phyloP scores from a whole-genome alignment of 2,329 filamentous ascomycete genomes.

The Chaetomiaceae sp. region DNA sequence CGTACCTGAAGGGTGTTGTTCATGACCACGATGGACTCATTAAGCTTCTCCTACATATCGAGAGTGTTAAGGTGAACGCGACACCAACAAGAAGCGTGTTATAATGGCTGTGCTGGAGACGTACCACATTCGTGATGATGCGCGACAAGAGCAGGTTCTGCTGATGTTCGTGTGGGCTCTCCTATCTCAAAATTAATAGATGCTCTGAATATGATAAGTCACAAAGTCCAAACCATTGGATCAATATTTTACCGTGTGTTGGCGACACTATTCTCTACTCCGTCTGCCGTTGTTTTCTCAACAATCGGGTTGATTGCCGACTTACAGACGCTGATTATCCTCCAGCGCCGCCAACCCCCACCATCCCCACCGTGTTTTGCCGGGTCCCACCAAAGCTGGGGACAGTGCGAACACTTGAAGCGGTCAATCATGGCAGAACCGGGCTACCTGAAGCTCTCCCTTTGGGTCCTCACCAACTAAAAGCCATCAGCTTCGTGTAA shows the following conservation, averaged over 20 bases:
- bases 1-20: constrained; percentile 84
- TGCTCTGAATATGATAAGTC: neutral
- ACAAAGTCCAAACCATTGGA: constrained; percentile 13
- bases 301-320: too few relatives aligned
- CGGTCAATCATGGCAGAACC: constrained; percentile 37
- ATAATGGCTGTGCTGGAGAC: too few relatives aligned
- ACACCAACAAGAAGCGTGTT: neutral
- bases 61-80: neutral
- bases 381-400: too few relatives aligned
- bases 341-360: neutral
- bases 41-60: constrained; percentile 80
- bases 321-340: too few relatives aligned
- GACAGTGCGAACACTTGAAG: constrained; percentile 21
- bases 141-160: constrained; percentile 89
- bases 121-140: constrained; percentile 95
- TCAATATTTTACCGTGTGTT: too few relatives aligned
- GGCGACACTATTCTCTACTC: too few relatives aligned
- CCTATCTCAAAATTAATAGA: constrained; percentile 45
- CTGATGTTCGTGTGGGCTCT: constrained; percentile 96
- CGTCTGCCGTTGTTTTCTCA: too few relatives aligned
- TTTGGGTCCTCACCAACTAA: neutral
- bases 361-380: constrained; percentile 7
- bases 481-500: too few relatives aligned
- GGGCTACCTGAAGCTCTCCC: constrained; percentile 5
- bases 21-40: constrained; percentile 86